These are phyloP conservation scores for Aureobasidium sp. DNA, from an alignment of 2,329 filamentous ascomycete species.

Conservation along the genomic window DNA sequence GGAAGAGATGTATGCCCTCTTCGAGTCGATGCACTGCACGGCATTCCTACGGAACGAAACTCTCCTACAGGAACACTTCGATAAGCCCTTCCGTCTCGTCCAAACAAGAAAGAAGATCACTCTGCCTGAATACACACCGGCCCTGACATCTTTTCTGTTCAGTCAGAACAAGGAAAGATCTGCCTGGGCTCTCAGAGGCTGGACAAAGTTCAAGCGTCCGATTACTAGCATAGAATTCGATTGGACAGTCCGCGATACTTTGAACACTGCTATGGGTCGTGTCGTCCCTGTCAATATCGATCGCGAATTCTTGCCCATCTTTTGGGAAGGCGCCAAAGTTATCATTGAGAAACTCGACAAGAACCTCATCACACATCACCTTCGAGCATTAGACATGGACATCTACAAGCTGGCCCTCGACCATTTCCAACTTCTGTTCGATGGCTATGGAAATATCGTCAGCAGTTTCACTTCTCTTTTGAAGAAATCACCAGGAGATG, in stretches of 20 bases:
- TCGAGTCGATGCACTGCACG: slow-evolving; percentile 81
- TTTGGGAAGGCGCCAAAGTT: slow-evolving; percentile 71
- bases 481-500: slow-evolving; percentile 66
- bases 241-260: slow-evolving; percentile 71
- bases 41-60: slow-evolving; percentile 59
- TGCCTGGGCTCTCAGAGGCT: slow-evolving; percentile 62
- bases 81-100: slow-evolving; percentile 73
- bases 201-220: slow-evolving; percentile 56
- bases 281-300: slow-evolving; percentile 51
- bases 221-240: slow-evolving; percentile 73
- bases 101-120: slow-evolving; percentile 74
- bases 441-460: slow-evolving; percentile 60
- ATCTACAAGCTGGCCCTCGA: slow-evolving; percentile 54
- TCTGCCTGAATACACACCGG: slow-evolving; percentile 67
- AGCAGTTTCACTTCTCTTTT: slow-evolving; percentile 64
- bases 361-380: slow-evolving; percentile 66
- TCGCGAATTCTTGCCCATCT: slow-evolving; percentile 53
- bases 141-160: slow-evolving; percentile 80
- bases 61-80: slow-evolving; percentile 56
- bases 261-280: slow-evolving; percentile 59
- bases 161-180: slow-evolving; percentile 57
- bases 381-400: slow-evolving; percentile 72
- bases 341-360: slow-evolving; percentile 69
- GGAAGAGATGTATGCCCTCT: slow-evolving; percentile 68
- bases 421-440: slow-evolving; percentile 48